phyloP scores from a whole-genome alignment of 2,329 filamentous ascomycete species.

The Aspergillus pseudoviridinutans region DNA sequence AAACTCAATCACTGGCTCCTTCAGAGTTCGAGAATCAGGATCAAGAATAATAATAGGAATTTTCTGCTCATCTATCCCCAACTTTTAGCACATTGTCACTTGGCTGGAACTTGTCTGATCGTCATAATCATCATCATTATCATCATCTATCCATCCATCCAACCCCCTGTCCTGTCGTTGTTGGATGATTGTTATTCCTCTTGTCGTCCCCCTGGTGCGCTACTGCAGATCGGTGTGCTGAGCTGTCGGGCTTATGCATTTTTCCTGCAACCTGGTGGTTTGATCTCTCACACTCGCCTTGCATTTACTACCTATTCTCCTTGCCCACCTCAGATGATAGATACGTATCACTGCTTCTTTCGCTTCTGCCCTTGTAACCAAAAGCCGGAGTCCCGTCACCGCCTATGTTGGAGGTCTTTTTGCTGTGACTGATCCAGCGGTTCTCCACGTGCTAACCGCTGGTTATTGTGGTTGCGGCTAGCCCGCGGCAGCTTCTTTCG shows the following conservation, averaged over 20 bases:
- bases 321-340: neutral
- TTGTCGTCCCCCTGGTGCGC: conserved; percentile 8
- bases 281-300: neutral
- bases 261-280: conserved; percentile 8
- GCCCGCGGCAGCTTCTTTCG: conserved; percentile 16
- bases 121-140: no score
- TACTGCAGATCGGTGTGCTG: conserved; percentile 19
- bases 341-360: neutral
- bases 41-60: neutral
- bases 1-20: neutral
- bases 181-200: conserved; percentile 1
- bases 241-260: conserved; percentile 21
- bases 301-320: neutral
- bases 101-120: neutral
- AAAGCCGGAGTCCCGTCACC: conserved; percentile 1
- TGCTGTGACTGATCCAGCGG: conserved; percentile 11
- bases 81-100: neutral
- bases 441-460: conserved; percentile 24
- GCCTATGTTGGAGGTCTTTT: conserved; percentile 3
- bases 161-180: conserved; percentile 1
- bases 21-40: neutral
- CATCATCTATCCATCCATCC: neutral
- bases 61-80: neutral
- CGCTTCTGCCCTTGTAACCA: neutral
- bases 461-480: conserved; percentile 11